Conservation (phyloP, 495 filamentous ascomycete species). For the Xylaria sp. region DNA sequence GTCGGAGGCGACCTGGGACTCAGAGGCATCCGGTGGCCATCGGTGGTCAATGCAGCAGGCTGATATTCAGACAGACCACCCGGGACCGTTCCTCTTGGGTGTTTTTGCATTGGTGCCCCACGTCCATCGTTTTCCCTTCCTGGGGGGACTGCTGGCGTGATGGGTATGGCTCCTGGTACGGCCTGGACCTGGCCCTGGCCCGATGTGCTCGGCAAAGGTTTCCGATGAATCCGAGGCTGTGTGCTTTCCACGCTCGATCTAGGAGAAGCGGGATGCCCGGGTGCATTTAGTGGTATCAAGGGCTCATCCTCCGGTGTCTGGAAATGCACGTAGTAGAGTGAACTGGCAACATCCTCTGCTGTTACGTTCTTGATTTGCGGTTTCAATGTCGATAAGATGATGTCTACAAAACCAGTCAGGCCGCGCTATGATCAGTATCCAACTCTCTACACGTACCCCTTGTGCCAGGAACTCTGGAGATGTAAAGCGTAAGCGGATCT, state of each 20-base stretch:
- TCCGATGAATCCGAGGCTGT: constrained; percentile 50
- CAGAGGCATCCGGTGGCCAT: constrained; percentile 34
- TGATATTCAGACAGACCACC: constrained; percentile 4
- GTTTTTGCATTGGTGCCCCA: constrained; percentile 26
- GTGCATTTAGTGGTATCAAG: constrained; percentile 54
- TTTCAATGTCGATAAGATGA: constrained; percentile 91
- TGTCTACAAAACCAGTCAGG: constrained; percentile 62
- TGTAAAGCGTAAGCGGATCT: constrained; percentile 81
- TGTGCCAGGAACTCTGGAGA: constrained; percentile 89
- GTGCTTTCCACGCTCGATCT: constrained; percentile 56
- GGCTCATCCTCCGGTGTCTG: constrained; percentile 65
- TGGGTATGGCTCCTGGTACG: constrained; percentile 26
- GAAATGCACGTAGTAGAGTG: constrained; percentile 89
- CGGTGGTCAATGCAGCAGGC: constrained; percentile 3
- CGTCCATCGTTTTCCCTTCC: constrained; percentile 39
- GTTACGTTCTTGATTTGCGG: constrained; percentile 87
- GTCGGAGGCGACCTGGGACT: constrained; percentile 27
- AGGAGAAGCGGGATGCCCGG: constrained; percentile 49
- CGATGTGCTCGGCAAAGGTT: constrained; percentile 47
- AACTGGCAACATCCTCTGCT: constrained; percentile 83
- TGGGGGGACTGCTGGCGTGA: constrained; percentile 19
- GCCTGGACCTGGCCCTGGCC: constrained; percentile 32
- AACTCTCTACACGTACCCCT: constrained; percentile 62
- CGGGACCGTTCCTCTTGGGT: constrained; percentile 11
- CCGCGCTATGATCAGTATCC: constrained; percentile 25